Evolutionary conservation across 2,329 filamentous ascomycete genomes (phyloP).

Genomic region (Magnaporthiopsis rhizophila): DNA sequence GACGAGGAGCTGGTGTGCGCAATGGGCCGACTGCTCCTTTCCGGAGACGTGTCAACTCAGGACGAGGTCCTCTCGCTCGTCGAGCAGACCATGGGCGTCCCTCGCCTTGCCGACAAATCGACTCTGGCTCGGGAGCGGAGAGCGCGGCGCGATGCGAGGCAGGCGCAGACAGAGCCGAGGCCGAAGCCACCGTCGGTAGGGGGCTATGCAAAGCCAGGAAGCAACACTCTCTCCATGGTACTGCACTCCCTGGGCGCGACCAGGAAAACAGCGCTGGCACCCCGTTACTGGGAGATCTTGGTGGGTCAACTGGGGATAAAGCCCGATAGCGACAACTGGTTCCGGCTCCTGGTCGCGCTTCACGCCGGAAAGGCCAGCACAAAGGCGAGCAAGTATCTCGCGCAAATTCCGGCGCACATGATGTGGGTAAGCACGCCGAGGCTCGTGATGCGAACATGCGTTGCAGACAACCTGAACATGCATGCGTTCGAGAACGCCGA

Average conservation of each 20-base stretch:
- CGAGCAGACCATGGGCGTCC: constrained; percentile 74
- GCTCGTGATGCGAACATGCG: constrained; percentile 66
- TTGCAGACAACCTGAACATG: constrained; percentile 69
- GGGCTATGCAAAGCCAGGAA: constrained; percentile 36
- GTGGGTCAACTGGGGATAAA: constrained; percentile 51
- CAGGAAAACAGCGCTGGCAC: constrained; percentile 52
- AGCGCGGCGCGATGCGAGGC: constrained; percentile 2
- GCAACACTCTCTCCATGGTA: constrained; percentile 60
- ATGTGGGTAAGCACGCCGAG: constrained; percentile 51
- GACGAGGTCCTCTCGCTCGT: constrained; percentile 67
- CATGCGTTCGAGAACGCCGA: constrained; percentile 58
- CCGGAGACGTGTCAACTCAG: constrained; percentile 55
- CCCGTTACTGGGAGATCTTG: constrained; percentile 71
- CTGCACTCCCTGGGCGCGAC: constrained; percentile 55
- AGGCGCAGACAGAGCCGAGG: neutral
- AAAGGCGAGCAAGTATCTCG: constrained; percentile 51
- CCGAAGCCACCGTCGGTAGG: constrained; percentile 2
- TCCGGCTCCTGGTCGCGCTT: constrained; percentile 59
- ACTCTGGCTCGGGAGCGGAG: constrained; percentile 4
- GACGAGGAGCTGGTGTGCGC: constrained; percentile 73
- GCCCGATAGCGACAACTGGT: constrained; percentile 67
- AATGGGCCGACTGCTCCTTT: constrained; percentile 72
- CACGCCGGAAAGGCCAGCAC: constrained; percentile 57
- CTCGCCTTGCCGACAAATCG: constrained; percentile 38
- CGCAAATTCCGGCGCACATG: constrained; percentile 38